Conservation (phyloP, 2,329 filamentous ascomycete genomes). For the Fusarium equiseti region DNA sequence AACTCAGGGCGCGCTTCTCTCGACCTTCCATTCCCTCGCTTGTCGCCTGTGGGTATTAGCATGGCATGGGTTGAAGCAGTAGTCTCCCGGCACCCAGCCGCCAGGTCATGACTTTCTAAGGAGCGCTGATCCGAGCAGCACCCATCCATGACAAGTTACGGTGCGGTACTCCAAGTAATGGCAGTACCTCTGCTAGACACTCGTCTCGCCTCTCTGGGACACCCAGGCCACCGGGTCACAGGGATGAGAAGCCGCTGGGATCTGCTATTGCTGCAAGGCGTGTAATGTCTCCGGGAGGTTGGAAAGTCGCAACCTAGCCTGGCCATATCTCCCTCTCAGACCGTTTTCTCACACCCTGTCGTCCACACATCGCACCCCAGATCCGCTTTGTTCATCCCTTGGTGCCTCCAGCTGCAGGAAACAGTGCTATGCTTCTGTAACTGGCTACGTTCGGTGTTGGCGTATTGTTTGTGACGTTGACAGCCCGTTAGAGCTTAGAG, state of each 20-base stretch:
- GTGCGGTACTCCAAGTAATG: neutral
- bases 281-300: slow-evolving; percentile 36
- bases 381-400: slow-evolving; percentile 26
- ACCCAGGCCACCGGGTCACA: slow-evolving; percentile 42
- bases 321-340: slow-evolving; percentile 16
- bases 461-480: slow-evolving; percentile 29
- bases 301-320: slow-evolving; percentile 27
- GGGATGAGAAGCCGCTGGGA: slow-evolving; percentile 38
- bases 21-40: slow-evolving; percentile 32
- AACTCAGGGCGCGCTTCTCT: slow-evolving; percentile 37
- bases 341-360: slow-evolving; percentile 27
- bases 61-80: slow-evolving; percentile 28
- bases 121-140: slow-evolving; percentile 34
- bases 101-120: slow-evolving; percentile 19
- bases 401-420: slow-evolving; percentile 22
- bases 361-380: slow-evolving; percentile 12
- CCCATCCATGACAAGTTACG: slow-evolving; percentile 4
- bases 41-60: slow-evolving; percentile 22
- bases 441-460: slow-evolving; percentile 27
- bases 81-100: slow-evolving; percentile 14
- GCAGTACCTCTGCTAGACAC: slow-evolving; percentile 20
- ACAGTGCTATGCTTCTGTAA: slow-evolving; percentile 24
- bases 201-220: slow-evolving; percentile 27
- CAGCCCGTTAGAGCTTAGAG: slow-evolving; percentile 16
- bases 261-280: slow-evolving; percentile 36